Conservation (phyloP, 306 rosid species). For the Glycine tomentella region DNA sequence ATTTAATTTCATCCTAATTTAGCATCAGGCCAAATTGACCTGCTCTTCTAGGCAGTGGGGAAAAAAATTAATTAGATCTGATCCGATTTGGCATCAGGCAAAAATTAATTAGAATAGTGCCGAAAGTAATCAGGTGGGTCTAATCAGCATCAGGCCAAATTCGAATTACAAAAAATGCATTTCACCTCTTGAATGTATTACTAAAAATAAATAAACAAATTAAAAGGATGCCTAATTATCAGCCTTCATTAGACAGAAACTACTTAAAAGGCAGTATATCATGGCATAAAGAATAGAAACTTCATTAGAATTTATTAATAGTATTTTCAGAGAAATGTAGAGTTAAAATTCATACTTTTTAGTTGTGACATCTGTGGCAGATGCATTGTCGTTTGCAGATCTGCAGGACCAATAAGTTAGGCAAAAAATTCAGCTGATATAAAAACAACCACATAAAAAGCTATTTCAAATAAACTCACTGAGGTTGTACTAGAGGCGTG, state of each 20-base stretch:
- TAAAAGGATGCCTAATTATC: slow-evolving; percentile 12
- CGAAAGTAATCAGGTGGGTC: slow-evolving; percentile 9
- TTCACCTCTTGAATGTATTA: slow-evolving; percentile 3
- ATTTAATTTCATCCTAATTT: not conserved
- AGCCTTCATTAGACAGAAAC: slow-evolving; percentile 14
- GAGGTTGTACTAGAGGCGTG: slow-evolving; percentile 57
- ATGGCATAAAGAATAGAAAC: not conserved
- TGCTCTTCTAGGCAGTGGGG: not conserved
- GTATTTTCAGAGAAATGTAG: slow-evolving; percentile 5
- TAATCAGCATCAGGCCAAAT: slow-evolving; percentile 8
- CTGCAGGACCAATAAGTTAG: slow-evolving; percentile 48
- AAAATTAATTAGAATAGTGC: slow-evolving; percentile 8
- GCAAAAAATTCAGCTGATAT: not conserved
- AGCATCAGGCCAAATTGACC: not conserved
- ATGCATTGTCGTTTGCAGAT: slow-evolving; percentile 48
- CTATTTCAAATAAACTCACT: slow-evolving; percentile 59
- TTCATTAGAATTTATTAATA: slow-evolving; percentile 2
- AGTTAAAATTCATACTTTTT: slow-evolving; percentile 61
- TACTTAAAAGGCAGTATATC: not conserved
- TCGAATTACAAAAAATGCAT: slow-evolving; percentile 23
- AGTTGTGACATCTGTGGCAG: slow-evolving; percentile 51
- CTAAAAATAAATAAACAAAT: not conserved
- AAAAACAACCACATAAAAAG: slow-evolving; percentile 31
- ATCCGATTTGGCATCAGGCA: slow-evolving; percentile 4
- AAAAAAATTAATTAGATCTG: not conserved